Evolutionary conservation across 208 protist genomes (phyloP), one percentile per base, ranked within the genome.

Genomic region (Porcisia hertigi): DNA sequence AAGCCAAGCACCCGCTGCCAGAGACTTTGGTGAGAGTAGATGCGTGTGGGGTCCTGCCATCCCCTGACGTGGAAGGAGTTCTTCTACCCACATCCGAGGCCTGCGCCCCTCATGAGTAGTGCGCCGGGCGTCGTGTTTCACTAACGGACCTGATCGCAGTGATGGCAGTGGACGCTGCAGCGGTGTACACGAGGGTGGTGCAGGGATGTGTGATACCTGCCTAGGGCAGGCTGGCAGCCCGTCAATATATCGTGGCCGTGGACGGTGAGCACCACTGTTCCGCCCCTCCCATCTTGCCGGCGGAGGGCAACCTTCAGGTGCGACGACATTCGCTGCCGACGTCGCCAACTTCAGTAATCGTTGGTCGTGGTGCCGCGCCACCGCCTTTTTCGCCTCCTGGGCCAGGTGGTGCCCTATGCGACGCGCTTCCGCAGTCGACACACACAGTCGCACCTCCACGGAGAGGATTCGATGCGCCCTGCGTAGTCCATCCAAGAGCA

Each of bases 401-500:
- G 67, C 75, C 25, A 79, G 49, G n/a, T 57, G 54, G 3, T 69
- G 69, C 7, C 70, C 80, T 18, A 49, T 54, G 45, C 67, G 71
- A 30, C 77, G 77, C 11, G 77, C 77, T 6, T 76, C 77, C n/a
- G 64, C 65, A 7, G 54, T 76, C 57, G 30, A 39, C 49, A 81
- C 71, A 41, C 77, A 70, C 57, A 81, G 65, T 34, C 69, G 77
- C 36, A 81, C 53, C 12, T 74, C 71, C 0, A 52, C 63, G 1
- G 55, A 62, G 36, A 69, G 16, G 69, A 84, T 55, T 23, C 80
- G 80, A 39, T 53, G 53, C 1, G 67, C 75, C 16, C 71, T 14
- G 34, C 80, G 80, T 36, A 84, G 58, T n/a, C 75, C 80, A 9
- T 76, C 80, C n/a, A 79, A 7, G 14, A 84, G 80, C 64, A 71